Base-by-base conservation (phyloP, 1,139 yeast genomes). In the Candida tropicalis region DNA sequence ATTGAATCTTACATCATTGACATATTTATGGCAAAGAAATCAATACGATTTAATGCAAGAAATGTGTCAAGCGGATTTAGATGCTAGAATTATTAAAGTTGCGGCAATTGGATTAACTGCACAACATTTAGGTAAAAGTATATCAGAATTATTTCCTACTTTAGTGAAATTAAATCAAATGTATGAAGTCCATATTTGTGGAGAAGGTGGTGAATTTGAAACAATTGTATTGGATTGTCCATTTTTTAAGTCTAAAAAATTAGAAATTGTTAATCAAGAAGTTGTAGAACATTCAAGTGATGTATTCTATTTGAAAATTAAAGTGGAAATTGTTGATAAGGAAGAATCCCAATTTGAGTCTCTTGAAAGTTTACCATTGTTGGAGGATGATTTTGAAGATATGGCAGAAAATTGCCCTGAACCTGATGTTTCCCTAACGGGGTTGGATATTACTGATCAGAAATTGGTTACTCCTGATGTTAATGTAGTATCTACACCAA, bases 131-230 rank as follows among this genome's bases (percentile, higher is more conserved):
- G 96, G 95, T 1, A 75, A 78, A 58, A 69, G 84, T 4, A 69
- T 93, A 35, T 75, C 72, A 2, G 77, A 87, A 51, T 68, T 86
- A 52, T 77, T 78, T 44, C 85, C 89, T 0, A 75, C 70, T 1
- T 63, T 93, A 57, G 55, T 76, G 9, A 70, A 70, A 32, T 68
- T 91, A 51, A 86, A 91, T 57, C 52, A 61, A 9, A 66, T 69
- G 64, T 91, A 81, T 61, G 95, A 91, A 2, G 87, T 91, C 8
- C 97, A 93, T 61, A 81, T 93, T 0, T 93, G 99, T 68, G 99
- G 99, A 7, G 99, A 93, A 68, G 99, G 99, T 16, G 99, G 99
- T 1, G 99, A 93, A 62, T 93, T 90, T 61, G 99, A 93, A 60
- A 85, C 97, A 0, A 69, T 91, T 52, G 98, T 93, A 2, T 70